Conservation (phyloP, 2,329 filamentous ascomycete genomes). For the Xylariaceae sp. region DNA sequence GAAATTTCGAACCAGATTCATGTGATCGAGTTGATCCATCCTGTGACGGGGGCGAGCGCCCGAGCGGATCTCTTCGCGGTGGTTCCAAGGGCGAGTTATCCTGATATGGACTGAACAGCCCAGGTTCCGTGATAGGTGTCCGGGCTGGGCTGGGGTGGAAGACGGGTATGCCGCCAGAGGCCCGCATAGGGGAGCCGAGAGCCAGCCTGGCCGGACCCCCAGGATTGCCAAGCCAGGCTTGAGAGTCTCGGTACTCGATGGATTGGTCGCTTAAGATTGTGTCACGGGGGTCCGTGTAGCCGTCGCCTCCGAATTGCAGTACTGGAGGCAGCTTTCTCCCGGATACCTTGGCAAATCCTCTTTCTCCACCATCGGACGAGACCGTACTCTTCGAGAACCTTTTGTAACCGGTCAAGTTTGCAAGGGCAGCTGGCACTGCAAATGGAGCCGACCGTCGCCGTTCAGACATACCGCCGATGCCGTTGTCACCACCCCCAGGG, state of each 20-base stretch:
- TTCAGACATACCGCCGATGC: slow-evolving; percentile 39
- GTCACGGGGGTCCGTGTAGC: slow-evolving; percentile 48
- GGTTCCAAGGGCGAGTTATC: slow-evolving; percentile 24
- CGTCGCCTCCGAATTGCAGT: slow-evolving; percentile 58
- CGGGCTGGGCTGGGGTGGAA: slow-evolving; percentile 63
- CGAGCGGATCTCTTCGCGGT: slow-evolving; percentile 30
- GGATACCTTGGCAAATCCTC: slow-evolving; percentile 61
- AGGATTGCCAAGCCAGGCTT: slow-evolving; percentile 33
- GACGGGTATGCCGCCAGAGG: slow-evolving; percentile 56
- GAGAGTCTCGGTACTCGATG: slow-evolving; percentile 47
- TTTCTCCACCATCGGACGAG: slow-evolving; percentile 40
- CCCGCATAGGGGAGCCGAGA: slow-evolving; percentile 55
- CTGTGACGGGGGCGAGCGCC: slow-evolving; percentile 32
- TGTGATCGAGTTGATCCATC: slow-evolving; percentile 29
- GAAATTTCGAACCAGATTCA: slow-evolving; percentile 35
- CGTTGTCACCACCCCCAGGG: slow-evolving; percentile 16
- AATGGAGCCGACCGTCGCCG: slow-evolving; percentile 35
- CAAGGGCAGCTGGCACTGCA: slow-evolving; percentile 45
- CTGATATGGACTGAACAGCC: slow-evolving; percentile 39
- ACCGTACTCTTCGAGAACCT: slow-evolving; percentile 27
- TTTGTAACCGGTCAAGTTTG: slow-evolving; percentile 38
- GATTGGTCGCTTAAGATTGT: slow-evolving; percentile 45
- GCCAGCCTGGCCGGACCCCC: slow-evolving; percentile 38
- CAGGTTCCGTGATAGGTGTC: slow-evolving; percentile 54
- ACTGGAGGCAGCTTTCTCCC: slow-evolving; percentile 63